Conservation (phyloP, 352 stramenopile genomes). For the Pythium volutum region DNA sequence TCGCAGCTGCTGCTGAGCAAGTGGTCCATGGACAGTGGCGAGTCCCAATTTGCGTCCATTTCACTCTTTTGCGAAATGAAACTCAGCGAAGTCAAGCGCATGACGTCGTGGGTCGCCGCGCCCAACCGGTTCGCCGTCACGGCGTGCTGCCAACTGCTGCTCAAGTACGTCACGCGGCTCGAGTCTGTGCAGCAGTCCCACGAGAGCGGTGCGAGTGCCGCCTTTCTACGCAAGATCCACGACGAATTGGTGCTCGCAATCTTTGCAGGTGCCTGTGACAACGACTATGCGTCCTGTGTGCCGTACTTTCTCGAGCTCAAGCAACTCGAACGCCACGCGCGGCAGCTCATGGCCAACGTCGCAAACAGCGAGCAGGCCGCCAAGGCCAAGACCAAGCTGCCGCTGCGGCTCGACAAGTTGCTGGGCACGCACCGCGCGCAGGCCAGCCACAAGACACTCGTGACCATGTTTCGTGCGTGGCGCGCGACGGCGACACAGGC, state of each 20-base stretch:
- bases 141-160: slow-evolving; percentile 63
- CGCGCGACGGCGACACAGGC: slow-evolving; percentile 27
- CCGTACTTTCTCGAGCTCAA: slow-evolving; percentile 74
- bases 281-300: slow-evolving; percentile 31
- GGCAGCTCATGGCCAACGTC: slow-evolving; percentile 47
- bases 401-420: slow-evolving; percentile 41
- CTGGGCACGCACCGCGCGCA: slow-evolving; percentile 22
- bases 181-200: slow-evolving; percentile 5
- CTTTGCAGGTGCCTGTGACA: slow-evolving; percentile 25
- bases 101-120: slow-evolving; percentile 65
- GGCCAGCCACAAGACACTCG: slow-evolving; percentile 17
- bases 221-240: slow-evolving; percentile 52
- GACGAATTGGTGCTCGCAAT: slow-evolving; percentile 49
- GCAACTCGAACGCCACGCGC: slow-evolving; percentile 43
- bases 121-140: slow-evolving; percentile 76
- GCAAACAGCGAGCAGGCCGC: slow-evolving; percentile 47
- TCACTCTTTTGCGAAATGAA: slow-evolving; percentile 81
- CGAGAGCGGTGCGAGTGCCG: slow-evolving; percentile 33
- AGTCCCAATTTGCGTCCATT: slow-evolving; percentile 56
- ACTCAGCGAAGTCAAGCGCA: slow-evolving; percentile 68
- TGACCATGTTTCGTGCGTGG: slow-evolving; percentile 52
- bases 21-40: slow-evolving; percentile 60
- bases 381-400: slow-evolving; percentile 39
- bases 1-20: slow-evolving; percentile 56
- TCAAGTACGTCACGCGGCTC: slow-evolving; percentile 48